Percentiles rank a stretch among this genome's conserved stretches.
Evolutionary conservation across 495 filamentous ascomycete species (phyloP).

Genomic region (Aspergillus olivimuriae): DNA sequence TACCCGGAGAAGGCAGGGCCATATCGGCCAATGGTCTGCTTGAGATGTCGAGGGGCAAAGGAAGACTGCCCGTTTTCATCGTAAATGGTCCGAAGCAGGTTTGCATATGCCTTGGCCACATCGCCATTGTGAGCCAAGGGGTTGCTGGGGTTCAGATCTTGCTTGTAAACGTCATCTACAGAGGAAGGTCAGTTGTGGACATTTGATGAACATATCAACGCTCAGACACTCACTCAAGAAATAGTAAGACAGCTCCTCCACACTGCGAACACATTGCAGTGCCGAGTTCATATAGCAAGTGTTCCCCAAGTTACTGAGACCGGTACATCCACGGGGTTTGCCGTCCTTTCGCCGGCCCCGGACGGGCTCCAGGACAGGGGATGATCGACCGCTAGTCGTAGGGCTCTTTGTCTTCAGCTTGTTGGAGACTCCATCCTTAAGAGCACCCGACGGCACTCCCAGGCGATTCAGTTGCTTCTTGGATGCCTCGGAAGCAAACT

Average conservation of each 20-base stretch:
- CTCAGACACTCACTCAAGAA: slow-evolving; percentile 56
- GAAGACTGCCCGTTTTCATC: slow-evolving; percentile 47
- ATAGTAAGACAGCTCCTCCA: slow-evolving; percentile 86
- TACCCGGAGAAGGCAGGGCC: slow-evolving; percentile 86
- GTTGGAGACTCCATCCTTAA: slow-evolving; percentile 28
- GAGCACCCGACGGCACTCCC: slow-evolving; percentile 32
- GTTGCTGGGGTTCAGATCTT: slow-evolving; percentile 78
- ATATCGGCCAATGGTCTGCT: slow-evolving; percentile 69
- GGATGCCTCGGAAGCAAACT: slow-evolving; percentile 56
- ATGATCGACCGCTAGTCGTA: slow-evolving; percentile 53
- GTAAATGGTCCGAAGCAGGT: slow-evolving; percentile 68
- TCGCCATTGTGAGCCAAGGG: slow-evolving; percentile 76
- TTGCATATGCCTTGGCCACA: slow-evolving; percentile 74
- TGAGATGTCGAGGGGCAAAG: slow-evolving; percentile 71
- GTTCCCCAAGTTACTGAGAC: slow-evolving; percentile 86
- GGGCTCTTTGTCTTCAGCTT: slow-evolving; percentile 34
- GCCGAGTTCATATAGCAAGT: slow-evolving; percentile 99
- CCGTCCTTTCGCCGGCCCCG: slow-evolving; percentile 62
- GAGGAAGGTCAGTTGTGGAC: slow-evolving; percentile 17
- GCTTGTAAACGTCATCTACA: slow-evolving; percentile 57
- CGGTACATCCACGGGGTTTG: slow-evolving; percentile 64
- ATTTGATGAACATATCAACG: slow-evolving; percentile 2
- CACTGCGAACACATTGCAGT: slow-evolving; percentile 83
- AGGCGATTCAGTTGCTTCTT: slow-evolving; percentile 33
- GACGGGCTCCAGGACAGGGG: slow-evolving; percentile 50